phyloP scores from a whole-genome alignment of 78 protist genomes.

The Tieghemostelium lacteum region DNA sequence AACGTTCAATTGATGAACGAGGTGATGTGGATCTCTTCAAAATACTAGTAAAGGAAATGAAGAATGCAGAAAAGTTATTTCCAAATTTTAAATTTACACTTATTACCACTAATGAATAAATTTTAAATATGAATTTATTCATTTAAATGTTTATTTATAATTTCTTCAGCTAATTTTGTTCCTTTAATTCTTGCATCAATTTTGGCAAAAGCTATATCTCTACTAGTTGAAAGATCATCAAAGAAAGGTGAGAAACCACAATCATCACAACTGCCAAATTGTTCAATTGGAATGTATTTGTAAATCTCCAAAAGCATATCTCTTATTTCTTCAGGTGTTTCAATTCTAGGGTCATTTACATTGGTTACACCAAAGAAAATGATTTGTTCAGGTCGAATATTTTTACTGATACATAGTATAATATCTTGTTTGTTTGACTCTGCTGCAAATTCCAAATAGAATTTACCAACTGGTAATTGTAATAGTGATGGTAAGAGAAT shows the following conservation, averaged over 20 bases:
- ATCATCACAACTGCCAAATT: background rate
- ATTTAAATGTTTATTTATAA: background rate
- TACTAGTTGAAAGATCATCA: conserved; percentile 13
- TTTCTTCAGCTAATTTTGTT: conserved; percentile 10
- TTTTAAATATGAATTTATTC: no score
- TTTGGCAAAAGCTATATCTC: conserved; percentile 17
- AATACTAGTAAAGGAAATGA: no score
- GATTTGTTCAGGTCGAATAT: conserved; percentile 2
- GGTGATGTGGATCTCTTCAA: no score
- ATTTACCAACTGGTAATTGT: background rate
- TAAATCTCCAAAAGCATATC: conserved; percentile 25
- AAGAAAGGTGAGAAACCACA: conserved; percentile 24
- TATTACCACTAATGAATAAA: no score
- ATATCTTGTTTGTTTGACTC: conserved; percentile 2
- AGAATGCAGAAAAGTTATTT: no score
- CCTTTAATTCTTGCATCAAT: conserved; percentile 45
- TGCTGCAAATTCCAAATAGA: conserved; percentile 26
- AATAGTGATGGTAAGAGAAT: conserved; percentile 15
- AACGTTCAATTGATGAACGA: no score
- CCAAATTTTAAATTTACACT: no score
- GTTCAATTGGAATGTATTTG: conserved; percentile 39
- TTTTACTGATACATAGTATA: conserved; percentile 1
- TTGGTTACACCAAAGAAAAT: conserved; percentile 51
- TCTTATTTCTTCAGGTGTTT: conserved; percentile 57
- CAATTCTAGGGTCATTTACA: conserved; percentile 40